Percentiles rank a stretch among this genome's conserved stretches.
Evolutionary conservation across 176 grass and related monocot genomes (phyloP).

Genomic region (Hyparrhenia diplandra): DNA sequence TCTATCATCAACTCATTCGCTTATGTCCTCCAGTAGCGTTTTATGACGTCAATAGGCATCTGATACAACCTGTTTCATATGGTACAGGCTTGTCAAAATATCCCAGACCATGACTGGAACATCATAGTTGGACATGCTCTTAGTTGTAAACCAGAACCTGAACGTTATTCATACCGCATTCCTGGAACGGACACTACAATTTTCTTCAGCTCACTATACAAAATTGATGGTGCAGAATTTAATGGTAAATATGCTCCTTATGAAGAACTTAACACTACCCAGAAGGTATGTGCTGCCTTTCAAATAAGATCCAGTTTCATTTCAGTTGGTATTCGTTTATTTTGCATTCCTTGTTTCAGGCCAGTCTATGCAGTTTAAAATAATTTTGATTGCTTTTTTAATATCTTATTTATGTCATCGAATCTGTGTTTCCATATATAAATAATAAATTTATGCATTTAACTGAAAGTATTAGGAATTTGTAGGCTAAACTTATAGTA

Average conservation of each 20-base stretch:
- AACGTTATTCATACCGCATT: background rate
- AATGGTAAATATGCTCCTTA: background rate
- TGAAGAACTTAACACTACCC: background rate
- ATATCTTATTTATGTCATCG: background rate
- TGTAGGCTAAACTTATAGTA: background rate
- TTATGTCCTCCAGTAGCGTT: background rate
- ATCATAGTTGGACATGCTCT: conserved; percentile 18
- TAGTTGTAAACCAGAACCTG: conserved; percentile 2
- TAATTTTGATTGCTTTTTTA: background rate
- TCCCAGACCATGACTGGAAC: background rate
- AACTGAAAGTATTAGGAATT: background rate
- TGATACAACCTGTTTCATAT: background rate
- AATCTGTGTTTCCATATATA: background rate
- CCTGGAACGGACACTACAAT: background rate
- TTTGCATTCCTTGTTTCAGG: background rate
- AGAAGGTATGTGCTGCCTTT: background rate
- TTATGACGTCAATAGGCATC: background rate
- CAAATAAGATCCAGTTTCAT: background rate
- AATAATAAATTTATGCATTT: background rate
- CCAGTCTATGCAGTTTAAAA: background rate
- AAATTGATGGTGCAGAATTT: background rate
- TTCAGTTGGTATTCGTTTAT: background rate
- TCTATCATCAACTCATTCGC: background rate
- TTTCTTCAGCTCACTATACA: background rate
- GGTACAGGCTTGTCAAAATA: background rate